phyloP scores from a whole-genome alignment of 1,139 yeast species.

The Scheffersomyces illinoinensis region DNA sequence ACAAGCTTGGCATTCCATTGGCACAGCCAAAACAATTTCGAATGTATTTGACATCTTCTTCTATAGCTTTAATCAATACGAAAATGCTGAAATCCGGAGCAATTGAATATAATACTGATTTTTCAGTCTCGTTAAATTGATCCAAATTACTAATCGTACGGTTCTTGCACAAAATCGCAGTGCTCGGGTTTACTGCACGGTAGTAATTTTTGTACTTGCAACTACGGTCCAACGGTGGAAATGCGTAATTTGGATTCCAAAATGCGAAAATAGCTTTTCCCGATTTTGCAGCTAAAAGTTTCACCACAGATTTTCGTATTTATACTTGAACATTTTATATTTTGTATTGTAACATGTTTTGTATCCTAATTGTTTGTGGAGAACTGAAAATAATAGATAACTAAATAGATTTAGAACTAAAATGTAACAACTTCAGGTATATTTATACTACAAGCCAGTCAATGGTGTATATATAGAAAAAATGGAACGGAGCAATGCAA shows the following conservation, averaged over 20 bases:
- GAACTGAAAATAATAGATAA: background rate
- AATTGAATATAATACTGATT: background rate
- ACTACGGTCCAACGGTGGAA: background rate
- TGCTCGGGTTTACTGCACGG: background rate
- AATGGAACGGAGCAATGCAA: slow-evolving; percentile 1
- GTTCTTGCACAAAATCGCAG: background rate
- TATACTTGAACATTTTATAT: too few species aligned
- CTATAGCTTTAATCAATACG: background rate
- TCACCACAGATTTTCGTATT: background rate
- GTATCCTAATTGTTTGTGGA: background rate
- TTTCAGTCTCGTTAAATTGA: background rate
- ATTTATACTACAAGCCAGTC: background rate
- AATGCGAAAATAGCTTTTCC: background rate
- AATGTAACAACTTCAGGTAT: background rate
- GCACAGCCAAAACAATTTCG: slow-evolving; percentile 75
- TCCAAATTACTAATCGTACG: background rate
- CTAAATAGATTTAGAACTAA: background rate
- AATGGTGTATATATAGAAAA: background rate
- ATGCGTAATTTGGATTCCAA: background rate
- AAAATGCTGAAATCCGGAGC: background rate
- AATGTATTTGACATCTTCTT: slow-evolving; percentile 22
- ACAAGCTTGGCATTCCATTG: slow-evolving; percentile 72
- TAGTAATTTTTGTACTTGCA: background rate
- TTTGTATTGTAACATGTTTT: background rate
- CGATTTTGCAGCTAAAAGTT: background rate